Evolutionary conservation across 495 filamentous ascomycete species (phyloP), one percentile per base, ranked within the genome.

Genomic region (Penicillium diatomitis): DNA sequence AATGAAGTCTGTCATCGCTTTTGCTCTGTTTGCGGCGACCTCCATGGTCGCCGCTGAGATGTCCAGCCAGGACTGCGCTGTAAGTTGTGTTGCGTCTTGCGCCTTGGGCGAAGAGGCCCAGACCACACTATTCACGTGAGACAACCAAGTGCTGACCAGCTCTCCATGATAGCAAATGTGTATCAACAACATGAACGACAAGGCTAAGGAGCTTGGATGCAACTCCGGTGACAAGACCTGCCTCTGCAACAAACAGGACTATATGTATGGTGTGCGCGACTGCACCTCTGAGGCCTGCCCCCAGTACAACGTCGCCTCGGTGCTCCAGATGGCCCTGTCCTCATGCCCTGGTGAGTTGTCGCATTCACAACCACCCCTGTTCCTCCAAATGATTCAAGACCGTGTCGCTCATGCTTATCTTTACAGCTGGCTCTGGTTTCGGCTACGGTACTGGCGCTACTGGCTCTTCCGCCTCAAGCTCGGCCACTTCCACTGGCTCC

Each of bases 261-360:
- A 89, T 66, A 63, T 65, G 50, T 85, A 80, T 59, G 88, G 88
- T 60, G 72, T 95, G 50, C 83, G 79, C 41, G 88, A 95, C 70
- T 95, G 88, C 76, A 78, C 86, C 44, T 64, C 70, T 48, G 64
- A 84, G 67, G 74, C 78, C 44, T 94, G 88, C 73, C 64, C 67
- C 9, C 58, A 64, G 10, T 70, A 71, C 48, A 69, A 76, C 46
- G 59, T 67, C 8, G 51, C 49, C 28, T 63, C 64, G 48, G 69
- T 69, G 8, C 41, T 73, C 32, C 29, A 57, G 8, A 55, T 58
- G 64, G 75, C 69, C 46, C 51, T 64, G 44, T 63, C 58, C 31
- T 44, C 62, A 48, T 69, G 66, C 65, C 60, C 69, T 52, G 56
- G 58, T 51, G 53, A 8, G 7, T 36, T 9, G 2, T 27, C 31